Evolutionary conservation across 202 grass and related monocot genomes (phyloP).

Genomic region (Schoenoplectus tabernaemontani): DNA sequence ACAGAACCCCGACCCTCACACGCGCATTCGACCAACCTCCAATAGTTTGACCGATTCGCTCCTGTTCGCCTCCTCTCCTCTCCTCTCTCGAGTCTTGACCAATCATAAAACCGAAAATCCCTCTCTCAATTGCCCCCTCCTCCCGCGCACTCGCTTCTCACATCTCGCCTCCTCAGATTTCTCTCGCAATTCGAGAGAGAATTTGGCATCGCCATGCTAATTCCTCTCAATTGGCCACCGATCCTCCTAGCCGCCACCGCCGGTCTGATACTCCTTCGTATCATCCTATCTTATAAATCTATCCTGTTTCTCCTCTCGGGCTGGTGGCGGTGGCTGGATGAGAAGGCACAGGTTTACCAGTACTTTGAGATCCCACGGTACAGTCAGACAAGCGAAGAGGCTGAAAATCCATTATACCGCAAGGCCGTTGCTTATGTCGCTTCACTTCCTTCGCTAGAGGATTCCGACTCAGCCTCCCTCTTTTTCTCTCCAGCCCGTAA

Average conservation of each 20-base stretch:
- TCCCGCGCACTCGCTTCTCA: too few species aligned
- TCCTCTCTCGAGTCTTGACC: too few species aligned
- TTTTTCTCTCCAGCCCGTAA: conserved; percentile 31
- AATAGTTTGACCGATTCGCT: too few species aligned
- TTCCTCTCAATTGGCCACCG: not conserved
- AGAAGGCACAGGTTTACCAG: conserved; percentile 50
- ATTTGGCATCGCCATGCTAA: conserved; percentile 11
- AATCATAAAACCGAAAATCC: too few species aligned
- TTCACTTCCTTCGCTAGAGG: conserved; percentile 53
- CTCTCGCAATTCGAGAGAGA: too few species aligned
- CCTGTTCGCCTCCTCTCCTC: too few species aligned
- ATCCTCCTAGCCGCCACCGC: conserved; percentile 11
- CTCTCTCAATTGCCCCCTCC: too few species aligned
- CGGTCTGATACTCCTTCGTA: conserved; percentile 31
- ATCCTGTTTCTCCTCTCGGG: conserved; percentile 29
- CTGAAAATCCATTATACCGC: conserved; percentile 55
- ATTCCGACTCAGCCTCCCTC: conserved; percentile 34
- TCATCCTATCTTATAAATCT: conserved; percentile 48
- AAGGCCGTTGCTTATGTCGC: conserved; percentile 50
- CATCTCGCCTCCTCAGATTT: too few species aligned
- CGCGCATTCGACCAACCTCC: too few species aligned
- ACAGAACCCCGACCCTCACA: too few species aligned
- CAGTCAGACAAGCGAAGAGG: not conserved
- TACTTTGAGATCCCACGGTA: conserved; percentile 47
- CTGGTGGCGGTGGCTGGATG: conserved; percentile 44